Evolutionary conservation across 108 stramenopile species (phyloP).

Genomic region (Nitzschia sp.): DNA sequence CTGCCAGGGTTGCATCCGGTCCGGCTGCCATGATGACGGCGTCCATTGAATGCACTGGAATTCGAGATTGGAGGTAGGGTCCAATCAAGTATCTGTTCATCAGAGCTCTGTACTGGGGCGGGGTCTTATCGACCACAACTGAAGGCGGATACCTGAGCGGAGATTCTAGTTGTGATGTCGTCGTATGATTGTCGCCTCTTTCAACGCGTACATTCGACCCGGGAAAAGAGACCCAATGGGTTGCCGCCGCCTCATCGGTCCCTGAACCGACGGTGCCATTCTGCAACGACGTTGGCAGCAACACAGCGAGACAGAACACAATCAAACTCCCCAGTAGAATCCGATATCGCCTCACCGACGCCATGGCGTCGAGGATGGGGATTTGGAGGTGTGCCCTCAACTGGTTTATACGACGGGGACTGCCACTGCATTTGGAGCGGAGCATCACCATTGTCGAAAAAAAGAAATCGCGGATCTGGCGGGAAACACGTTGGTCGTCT

Average conservation of each 20-base stretch:
- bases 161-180: neutral
- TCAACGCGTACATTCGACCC: neutral
- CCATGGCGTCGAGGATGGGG: neutral
- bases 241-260: neutral
- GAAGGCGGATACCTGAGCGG: neutral
- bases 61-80: neutral
- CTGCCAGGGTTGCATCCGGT: conserved; percentile 12
- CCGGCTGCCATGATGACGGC: conserved; percentile 15
- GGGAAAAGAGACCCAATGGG: neutral
- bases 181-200: neutral
- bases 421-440: too few species aligned
- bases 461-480: too few species aligned
- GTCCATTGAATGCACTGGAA: conserved; percentile 16
- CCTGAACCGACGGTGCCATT: neutral
- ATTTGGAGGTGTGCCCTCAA: too few species aligned
- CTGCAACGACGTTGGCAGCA: neutral
- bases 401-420: too few species aligned
- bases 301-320: neutral
- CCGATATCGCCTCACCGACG: neutral
- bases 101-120: conserved; percentile 3
- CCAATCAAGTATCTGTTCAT: conserved; percentile 5
- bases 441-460: too few species aligned
- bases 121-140: conserved; percentile 3
- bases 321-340: neutral
- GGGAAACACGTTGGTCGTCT: too few species aligned